Conservation (phyloP, 2,329 filamentous ascomycete species). For the Cercospora citrullina region DNA sequence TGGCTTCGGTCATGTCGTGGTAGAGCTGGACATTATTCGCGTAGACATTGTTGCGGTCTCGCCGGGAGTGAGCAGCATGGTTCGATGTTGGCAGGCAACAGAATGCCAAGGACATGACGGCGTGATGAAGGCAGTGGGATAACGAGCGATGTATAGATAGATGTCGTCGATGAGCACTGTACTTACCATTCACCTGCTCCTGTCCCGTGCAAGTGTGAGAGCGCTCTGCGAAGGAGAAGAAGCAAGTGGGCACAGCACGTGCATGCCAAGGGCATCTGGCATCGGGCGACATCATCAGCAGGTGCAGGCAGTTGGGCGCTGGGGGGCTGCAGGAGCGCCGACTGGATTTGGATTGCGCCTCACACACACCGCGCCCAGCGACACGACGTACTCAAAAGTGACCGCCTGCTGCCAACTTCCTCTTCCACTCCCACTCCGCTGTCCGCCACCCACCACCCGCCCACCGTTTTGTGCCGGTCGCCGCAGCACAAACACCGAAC, state of each 20-base stretch:
- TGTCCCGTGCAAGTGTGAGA: not conserved
- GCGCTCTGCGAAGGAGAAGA: not conserved
- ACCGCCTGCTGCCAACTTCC: not conserved
- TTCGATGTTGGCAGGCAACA: not conserved
- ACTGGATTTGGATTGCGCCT: not conserved
- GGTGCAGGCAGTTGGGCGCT: not conserved
- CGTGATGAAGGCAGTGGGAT: not conserved
- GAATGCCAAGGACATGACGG: constrained; percentile 1
- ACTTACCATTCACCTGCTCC: not conserved
- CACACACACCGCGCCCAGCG: not conserved
- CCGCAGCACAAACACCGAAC: not conserved
- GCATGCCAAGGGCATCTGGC: not conserved
- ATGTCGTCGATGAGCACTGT: not conserved
- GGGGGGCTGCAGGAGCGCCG: not conserved
- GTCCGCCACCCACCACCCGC: not conserved
- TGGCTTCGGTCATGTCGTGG: not conserved
- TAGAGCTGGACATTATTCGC: not conserved
- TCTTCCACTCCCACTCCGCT: not conserved
- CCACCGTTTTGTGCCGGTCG: not conserved
- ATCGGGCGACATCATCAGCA: not conserved
- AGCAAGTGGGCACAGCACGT: not conserved
- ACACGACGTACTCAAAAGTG: not conserved
- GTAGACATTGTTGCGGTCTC: not conserved
- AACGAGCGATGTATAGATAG: not conserved
- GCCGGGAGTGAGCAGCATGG: constrained; percentile 4